Conservation (phyloP, 768 basidiomycete species). For the Suillus americanus region DNA sequence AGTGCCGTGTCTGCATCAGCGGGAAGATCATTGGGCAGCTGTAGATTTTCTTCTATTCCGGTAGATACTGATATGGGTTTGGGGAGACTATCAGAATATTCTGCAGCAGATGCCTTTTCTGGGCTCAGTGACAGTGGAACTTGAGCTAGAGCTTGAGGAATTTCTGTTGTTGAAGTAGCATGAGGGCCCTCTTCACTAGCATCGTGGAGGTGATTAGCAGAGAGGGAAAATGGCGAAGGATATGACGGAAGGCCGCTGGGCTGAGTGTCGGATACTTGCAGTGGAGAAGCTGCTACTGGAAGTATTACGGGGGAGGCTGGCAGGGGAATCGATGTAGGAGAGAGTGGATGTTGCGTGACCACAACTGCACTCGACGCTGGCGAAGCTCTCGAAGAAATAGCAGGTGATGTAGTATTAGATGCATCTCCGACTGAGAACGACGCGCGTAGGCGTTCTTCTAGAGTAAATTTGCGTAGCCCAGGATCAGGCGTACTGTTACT, state of each 20-base stretch:
- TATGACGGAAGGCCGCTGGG: background rate
- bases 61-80: background rate
- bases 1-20: background rate
- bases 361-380: constrained; percentile 32
- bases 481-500: constrained; percentile 14
- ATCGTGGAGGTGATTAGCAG: background rate
- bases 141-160: background rate
- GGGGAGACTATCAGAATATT: background rate
- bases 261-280: background rate
- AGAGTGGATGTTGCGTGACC: constrained; percentile 35
- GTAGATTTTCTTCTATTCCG: background rate
- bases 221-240: background rate
- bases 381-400: constrained; percentile 40
- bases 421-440: constrained; percentile 58
- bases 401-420: constrained; percentile 43
- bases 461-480: constrained; percentile 49
- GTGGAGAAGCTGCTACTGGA: background rate
- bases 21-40: background rate
- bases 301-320: constrained; percentile 38
- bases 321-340: constrained; percentile 44
- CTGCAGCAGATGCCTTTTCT: background rate
- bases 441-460: constrained; percentile 79
- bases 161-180: background rate
- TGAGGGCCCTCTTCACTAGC: background rate
- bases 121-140: background rate